Evolutionary conservation across 306 rosid species (phyloP).

Genomic region (Rosa persica): DNA sequence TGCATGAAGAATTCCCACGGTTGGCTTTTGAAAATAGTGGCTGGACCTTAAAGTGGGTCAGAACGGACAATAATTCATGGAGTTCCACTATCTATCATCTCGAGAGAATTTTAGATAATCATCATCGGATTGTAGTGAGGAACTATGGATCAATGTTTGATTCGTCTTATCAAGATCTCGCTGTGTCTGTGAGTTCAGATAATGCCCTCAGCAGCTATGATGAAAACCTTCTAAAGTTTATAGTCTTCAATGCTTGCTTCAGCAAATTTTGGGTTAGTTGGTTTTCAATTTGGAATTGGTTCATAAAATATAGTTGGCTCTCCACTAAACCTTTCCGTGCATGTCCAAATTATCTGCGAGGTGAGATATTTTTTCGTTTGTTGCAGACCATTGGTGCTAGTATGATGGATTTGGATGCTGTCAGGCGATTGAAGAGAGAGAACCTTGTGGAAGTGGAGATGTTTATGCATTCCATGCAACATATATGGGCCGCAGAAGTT

Average conservation of each 20-base stretch:
- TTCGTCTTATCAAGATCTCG: constrained; percentile 57
- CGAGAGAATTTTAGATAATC: constrained; percentile 54
- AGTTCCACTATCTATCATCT: constrained; percentile 38
- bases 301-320: not conserved
- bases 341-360: not conserved
- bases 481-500: constrained; percentile 67
- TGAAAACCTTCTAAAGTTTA: constrained; percentile 57
- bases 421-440: constrained; percentile 39
- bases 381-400: constrained; percentile 64
- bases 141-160: constrained; percentile 58
- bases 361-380: not conserved
- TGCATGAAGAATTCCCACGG: constrained; percentile 53
- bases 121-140: constrained; percentile 56
- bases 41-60: constrained; percentile 25
- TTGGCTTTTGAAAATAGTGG: constrained; percentile 22
- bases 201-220: constrained; percentile 54
- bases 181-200: constrained; percentile 49
- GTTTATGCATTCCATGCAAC: constrained; percentile 33
- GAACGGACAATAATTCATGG: constrained; percentile 12
- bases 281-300: not conserved
- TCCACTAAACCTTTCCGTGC: not conserved
- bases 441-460: constrained; percentile 40
- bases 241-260: constrained; percentile 58
- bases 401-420: constrained; percentile 53
- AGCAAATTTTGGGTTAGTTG: constrained; percentile 71